Base-by-base conservation (phyloP, 2,329 filamentous ascomycete species). In the Metarhizium humberi region DNA sequence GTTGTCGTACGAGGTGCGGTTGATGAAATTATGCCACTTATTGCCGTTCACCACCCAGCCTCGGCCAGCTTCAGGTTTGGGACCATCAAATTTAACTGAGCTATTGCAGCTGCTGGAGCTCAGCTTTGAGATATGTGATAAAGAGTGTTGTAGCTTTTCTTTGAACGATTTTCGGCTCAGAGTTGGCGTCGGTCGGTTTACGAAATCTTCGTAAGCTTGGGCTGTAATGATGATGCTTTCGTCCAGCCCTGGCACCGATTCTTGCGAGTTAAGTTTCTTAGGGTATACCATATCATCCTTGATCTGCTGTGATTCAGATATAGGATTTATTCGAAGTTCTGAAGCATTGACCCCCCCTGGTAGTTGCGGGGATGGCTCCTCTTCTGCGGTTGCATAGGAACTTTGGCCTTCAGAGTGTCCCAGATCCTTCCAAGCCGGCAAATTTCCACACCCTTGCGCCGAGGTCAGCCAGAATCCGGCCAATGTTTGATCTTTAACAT, bases 301-400 rank as follows among this genome's bases (percentile, higher is more conserved):
- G 42, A 14, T 32, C 50, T 48, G 18, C 8, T 16, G 20, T 16
- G 13, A 30, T 6, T 30, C 6, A n/a, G 3, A 16, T 48, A 30
- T 30, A 29, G 45, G 47, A 36, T 18, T 20, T 11, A 40, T 51
- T 25, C 40, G n/a, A 40, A 51, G 32, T 10, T 53, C 36, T 18
- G 51, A 40, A 30, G 38, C 29, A 46, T 53, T 51, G 8, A 18
- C 45, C 4, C 25, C 51, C 29, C 51, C 47, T 20, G 47, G 42
- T 6, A 13, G 13, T 16, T 42, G 52, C 5, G 47, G 43, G 11
- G n/a, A 16, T 20, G 36, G 16, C 18, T 53, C 40, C 16, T 66
- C 61, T 8, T 64, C 59, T 6, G 64, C 61, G 2, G 63, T 67
- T 6, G 58, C 59, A 34, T 64, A 67, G 16, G 62, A 64, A 51